Base-by-base conservation (phyloP, 257 asterid species). In the Solanum chilense region DNA sequence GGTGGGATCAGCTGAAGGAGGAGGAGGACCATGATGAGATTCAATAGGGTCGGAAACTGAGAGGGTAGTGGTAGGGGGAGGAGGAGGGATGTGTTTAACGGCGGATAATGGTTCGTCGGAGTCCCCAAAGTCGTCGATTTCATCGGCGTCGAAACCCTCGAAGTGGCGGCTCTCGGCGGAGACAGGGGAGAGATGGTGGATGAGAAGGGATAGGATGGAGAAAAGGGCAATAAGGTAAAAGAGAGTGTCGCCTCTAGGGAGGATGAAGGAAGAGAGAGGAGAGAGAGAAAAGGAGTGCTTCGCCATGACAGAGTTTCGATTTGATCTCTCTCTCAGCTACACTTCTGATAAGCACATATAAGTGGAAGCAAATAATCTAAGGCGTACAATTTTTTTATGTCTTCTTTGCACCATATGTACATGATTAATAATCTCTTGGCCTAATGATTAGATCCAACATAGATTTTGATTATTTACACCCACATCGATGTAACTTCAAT, bases 71-170 rank as follows among this genome's bases (percentile, higher is more conserved):
- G 93, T 90, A 9, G 92, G 94, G 11, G 85, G 90, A 85, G 98
- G 96, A 6, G 94, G 75, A 87, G 39, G 87, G 27, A 7, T 27
- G 90, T 89, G 86, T 87, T 93, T n/a, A 93, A 31, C 25, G 91
- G 16, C 92, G 93, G 86, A 77, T 27, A 49, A 93, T 92, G 31
- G 93, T 31, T 90, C 93, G 9, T 88, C 91, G 68, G 92, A 89
- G 12, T 91, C 93, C 83, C 86, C 39, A 18, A 85, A 86, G 52
- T 92, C 97, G 25, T 93, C 97, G 73, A 87, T 92, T 37, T 96
- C 98, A 15, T 96, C 99, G 88, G 95, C 98, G 52, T 96, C 99
- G 91, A 96, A 96, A 37, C 99, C 98, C 90, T 96, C 99, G 87
- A 96, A 96, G 90, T 95, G 95, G 87, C 93, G 90, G 56, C 84